Evolutionary conservation across 2,329 filamentous ascomycete species (phyloP).

Genomic region (Escovopsis sp.): DNA sequence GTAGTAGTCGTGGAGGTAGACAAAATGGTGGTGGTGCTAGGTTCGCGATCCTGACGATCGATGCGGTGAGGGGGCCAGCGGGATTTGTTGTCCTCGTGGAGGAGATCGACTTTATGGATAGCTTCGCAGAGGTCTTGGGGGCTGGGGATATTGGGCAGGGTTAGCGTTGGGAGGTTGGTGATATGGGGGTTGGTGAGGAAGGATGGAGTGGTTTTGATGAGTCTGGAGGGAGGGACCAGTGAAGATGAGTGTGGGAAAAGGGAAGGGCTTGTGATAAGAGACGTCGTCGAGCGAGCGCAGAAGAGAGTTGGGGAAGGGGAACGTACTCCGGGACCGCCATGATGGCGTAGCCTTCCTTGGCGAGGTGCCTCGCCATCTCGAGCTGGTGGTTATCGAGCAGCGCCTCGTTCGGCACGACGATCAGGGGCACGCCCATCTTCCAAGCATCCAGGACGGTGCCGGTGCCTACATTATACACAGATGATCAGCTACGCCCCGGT

Average conservation of each 20-base stretch:
- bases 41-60: slow-evolving; percentile 5
- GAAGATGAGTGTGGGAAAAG: no score
- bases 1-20: no score
- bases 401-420: slow-evolving; percentile 74
- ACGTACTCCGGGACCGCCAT: slow-evolving; percentile 50
- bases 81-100: slow-evolving; percentile 19
- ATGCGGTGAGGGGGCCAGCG: slow-evolving; percentile 19
- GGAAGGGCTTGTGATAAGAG: not conserved
- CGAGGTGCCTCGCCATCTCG: slow-evolving; percentile 67
- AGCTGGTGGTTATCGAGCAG: slow-evolving; percentile 84
- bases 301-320: no score
- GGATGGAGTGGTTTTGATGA: not conserved
- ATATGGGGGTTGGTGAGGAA: no score
- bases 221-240: no score
- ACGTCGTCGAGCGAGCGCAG: no score
- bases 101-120: slow-evolving; percentile 21
- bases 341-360: slow-evolving; percentile 61
- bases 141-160: slow-evolving; percentile 7
- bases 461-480: slow-evolving; percentile 50
- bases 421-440: slow-evolving; percentile 55
- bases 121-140: slow-evolving; percentile 19
- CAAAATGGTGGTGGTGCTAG: no score
- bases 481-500: no score
- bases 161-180: not conserved
- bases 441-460: slow-evolving; percentile 79